Evolutionary conservation across 257 asterid genomes (phyloP).

Genomic region (Scutellaria minor): DNA sequence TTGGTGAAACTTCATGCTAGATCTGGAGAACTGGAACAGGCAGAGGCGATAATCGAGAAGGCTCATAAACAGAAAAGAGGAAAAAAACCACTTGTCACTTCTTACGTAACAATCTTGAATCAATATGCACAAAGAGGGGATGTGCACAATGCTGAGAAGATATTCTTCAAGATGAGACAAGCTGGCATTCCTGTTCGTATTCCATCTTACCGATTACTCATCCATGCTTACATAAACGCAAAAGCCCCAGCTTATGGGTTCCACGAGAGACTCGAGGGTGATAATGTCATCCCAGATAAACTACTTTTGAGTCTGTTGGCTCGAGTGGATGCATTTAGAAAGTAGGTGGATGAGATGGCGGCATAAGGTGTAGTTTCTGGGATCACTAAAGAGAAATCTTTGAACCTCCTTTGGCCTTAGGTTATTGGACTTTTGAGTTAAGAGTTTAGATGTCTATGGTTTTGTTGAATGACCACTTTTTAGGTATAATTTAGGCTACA

Average conservation of each 20-base stretch:
- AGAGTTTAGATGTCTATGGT: too few species aligned
- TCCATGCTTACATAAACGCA: slow-evolving; percentile 66
- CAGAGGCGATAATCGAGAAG: slow-evolving; percentile 62
- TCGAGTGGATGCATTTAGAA: slow-evolving; percentile 50
- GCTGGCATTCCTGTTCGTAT: slow-evolving; percentile 48
- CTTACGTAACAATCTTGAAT: slow-evolving; percentile 60
- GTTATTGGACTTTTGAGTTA: too few species aligned
- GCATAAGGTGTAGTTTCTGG: too few species aligned
- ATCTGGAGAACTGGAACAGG: slow-evolving; percentile 78
- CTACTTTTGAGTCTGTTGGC: slow-evolving; percentile 48
- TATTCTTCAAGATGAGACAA: slow-evolving; percentile 57
- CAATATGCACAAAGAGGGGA: slow-evolving; percentile 73
- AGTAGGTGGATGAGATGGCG: slow-evolving; percentile 49
- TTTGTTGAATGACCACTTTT: too few species aligned
- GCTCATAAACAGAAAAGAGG: slow-evolving; percentile 41
- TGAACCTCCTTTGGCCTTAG: too few species aligned
- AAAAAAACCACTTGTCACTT: slow-evolving; percentile 46
- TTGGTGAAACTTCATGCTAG: slow-evolving; percentile 65
- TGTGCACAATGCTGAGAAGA: slow-evolving; percentile 71
- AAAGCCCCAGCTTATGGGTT: slow-evolving; percentile 74
- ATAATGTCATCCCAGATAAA: slow-evolving; percentile 55
- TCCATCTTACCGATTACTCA: slow-evolving; percentile 51
- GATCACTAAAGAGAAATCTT: too few species aligned
- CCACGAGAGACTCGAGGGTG: slow-evolving; percentile 65
- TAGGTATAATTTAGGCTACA: too few species aligned